These are phyloP conservation scores for Xylaria castorea DNA, from an alignment of 495 filamentous ascomycete genomes.

Conservation along the genomic window DNA sequence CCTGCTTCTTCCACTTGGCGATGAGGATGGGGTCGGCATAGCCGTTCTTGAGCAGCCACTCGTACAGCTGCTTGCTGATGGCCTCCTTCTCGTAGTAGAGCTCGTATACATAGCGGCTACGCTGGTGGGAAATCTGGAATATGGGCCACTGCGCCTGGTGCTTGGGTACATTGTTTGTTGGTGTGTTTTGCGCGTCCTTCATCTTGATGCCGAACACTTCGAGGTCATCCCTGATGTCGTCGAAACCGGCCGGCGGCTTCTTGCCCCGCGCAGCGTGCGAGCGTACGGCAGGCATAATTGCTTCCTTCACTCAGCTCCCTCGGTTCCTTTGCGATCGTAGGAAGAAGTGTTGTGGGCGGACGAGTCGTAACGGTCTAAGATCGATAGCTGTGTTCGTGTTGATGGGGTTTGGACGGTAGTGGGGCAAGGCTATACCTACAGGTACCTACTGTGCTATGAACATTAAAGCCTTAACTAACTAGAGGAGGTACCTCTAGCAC, in stretches of 20 bases:
- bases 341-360: neutral
- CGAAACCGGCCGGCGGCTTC: conserved; percentile 92
- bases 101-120: conserved; percentile 92
- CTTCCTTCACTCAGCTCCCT: conserved; percentile 6
- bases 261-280: conserved; percentile 71
- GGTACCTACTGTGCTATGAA: too few relatives aligned
- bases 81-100: conserved; percentile 98
- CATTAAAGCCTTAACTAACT: too few relatives aligned
- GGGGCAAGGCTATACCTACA: conserved; percentile 28
- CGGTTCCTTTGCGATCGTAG: neutral
- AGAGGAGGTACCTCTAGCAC: neutral
- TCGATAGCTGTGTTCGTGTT: conserved; percentile 9
- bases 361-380: neutral
- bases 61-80: conserved; percentile 88
- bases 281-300: conserved; percentile 85
- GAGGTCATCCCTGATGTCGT: conserved; percentile 95
- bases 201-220: conserved; percentile 97
- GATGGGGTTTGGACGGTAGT: conserved; percentile 16
- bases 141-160: conserved; percentile 95
- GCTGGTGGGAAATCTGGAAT: conserved; percentile 96
- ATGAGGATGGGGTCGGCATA: conserved; percentile 96
- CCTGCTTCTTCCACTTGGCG: conserved; percentile 99
- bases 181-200: conserved; percentile 92
- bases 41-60: conserved; percentile 94
- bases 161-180: conserved; percentile 62